Percentiles rank a stretch among this genome's conserved stretches.
These are phyloP conservation scores for Silene uniflora DNA, from an alignment of 148 eudicot genomes.

Conservation along the genomic window DNA sequence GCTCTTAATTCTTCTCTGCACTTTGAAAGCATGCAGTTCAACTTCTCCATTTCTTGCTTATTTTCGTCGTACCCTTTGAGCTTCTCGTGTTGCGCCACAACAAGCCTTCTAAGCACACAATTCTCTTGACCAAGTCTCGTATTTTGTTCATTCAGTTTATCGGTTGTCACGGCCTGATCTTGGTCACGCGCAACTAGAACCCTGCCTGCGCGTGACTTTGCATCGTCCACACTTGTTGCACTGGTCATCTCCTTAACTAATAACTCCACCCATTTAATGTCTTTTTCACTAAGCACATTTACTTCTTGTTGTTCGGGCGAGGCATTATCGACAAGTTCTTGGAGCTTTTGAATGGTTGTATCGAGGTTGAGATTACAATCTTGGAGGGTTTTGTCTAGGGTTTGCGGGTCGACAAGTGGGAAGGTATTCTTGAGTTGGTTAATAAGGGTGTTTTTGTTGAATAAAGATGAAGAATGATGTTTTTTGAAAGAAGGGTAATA, in stretches of 20 bases:
- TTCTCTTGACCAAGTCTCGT: not conserved
- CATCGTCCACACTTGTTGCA: not conserved
- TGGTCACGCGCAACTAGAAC: not conserved
- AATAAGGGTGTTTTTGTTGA: not conserved
- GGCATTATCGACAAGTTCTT: no score
- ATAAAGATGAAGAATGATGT: not conserved
- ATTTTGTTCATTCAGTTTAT: not conserved
- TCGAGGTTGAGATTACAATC: constrained; percentile 8
- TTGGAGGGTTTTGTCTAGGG: constrained; percentile 4
- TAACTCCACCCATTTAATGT: not conserved
- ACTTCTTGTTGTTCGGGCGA: no score
- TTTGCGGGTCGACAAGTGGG: not conserved
- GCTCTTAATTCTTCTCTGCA: not conserved
- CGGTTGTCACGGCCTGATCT: not conserved
- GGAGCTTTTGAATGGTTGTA: not conserved
- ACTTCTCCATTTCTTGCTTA: not conserved
- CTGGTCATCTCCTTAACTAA: not conserved
- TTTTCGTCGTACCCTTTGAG: not conserved
- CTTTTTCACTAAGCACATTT: not conserved
- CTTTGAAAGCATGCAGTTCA: not conserved
- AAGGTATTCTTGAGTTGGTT: not conserved
- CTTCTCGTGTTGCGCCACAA: not conserved
- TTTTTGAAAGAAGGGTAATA: not conserved
- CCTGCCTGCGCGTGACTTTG: not conserved
- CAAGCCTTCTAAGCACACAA: not conserved